These are phyloP conservation scores for Xylariaceae sp. DNA, from an alignment of 2,329 filamentous ascomycete genomes.

Conservation along the genomic window DNA sequence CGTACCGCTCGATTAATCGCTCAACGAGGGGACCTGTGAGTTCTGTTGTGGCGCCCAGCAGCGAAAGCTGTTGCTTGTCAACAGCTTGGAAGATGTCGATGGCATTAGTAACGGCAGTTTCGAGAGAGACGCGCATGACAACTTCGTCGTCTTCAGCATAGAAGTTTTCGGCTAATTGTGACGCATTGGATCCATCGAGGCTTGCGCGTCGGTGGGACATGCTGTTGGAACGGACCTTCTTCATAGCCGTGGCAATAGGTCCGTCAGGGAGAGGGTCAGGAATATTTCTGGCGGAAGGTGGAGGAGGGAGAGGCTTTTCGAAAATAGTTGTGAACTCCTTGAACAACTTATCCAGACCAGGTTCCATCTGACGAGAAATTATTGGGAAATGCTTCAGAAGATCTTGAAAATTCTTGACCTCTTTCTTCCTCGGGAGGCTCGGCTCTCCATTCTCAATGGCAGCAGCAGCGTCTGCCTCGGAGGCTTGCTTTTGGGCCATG, in stretches of 20 bases:
- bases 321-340: constrained; percentile 83
- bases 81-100: constrained; percentile 96
- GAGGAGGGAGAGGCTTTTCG: constrained; percentile 77
- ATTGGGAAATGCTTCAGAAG: constrained; percentile 88
- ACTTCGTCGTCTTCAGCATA: constrained; percentile 89
- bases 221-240: constrained; percentile 52
- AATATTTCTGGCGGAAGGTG: constrained; percentile 58
- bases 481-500: constrained; percentile 36
- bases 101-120: constrained; percentile 86
- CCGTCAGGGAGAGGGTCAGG: constrained; percentile 57
- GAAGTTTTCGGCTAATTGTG: constrained; percentile 58
- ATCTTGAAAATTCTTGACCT: constrained; percentile 86
- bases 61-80: constrained; percentile 89
- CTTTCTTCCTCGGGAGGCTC: constrained; percentile 69
- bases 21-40: constrained; percentile 90
- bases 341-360: constrained; percentile 83
- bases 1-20: constrained; percentile 88
- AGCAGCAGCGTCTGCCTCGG: constrained; percentile 34
- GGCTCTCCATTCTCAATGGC: constrained; percentile 41
- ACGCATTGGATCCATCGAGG: constrained; percentile 35
- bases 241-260: constrained; percentile 52
- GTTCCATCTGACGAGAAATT: constrained; percentile 94
- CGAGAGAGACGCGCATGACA: constrained; percentile 79
- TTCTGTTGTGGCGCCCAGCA: constrained; percentile 88
- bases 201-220: constrained; percentile 33